Conservation (phyloP, 345 rosid species). For the Acer yangbiense region DNA sequence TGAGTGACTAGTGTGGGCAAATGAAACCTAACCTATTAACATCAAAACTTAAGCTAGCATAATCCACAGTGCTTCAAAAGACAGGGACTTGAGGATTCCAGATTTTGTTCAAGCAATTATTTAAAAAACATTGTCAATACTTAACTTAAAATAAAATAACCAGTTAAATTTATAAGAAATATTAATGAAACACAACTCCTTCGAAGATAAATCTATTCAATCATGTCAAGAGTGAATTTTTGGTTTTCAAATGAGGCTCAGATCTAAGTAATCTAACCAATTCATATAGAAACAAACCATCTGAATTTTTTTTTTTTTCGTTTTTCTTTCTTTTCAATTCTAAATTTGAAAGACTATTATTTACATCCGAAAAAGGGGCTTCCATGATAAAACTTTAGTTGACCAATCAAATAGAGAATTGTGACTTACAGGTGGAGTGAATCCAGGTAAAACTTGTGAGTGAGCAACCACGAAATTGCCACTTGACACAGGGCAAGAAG, state of each 20-base stretch:
- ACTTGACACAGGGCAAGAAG: slow-evolving; percentile 71
- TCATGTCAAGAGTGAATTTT: background rate
- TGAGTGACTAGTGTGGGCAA: background rate
- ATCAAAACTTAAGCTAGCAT: background rate
- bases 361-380: background rate
- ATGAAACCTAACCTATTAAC: background rate
- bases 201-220: background rate
- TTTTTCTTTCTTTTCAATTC: background rate
- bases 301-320: background rate
- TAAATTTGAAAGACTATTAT: background rate
- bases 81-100: background rate
- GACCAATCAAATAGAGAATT: background rate
- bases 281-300: background rate
- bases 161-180: background rate
- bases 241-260: background rate
- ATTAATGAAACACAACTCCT: background rate
- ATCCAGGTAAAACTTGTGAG: slow-evolving; percentile 80
- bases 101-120: background rate
- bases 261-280: background rate
- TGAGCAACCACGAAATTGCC: slow-evolving; percentile 90
- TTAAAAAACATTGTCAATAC: background rate
- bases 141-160: background rate
- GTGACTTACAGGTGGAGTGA: slow-evolving; percentile 86
- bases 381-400: background rate
- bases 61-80: background rate